phyloP scores from a whole-genome alignment of 2,329 filamentous ascomycete genomes.

The Leptodontidium sp. region DNA sequence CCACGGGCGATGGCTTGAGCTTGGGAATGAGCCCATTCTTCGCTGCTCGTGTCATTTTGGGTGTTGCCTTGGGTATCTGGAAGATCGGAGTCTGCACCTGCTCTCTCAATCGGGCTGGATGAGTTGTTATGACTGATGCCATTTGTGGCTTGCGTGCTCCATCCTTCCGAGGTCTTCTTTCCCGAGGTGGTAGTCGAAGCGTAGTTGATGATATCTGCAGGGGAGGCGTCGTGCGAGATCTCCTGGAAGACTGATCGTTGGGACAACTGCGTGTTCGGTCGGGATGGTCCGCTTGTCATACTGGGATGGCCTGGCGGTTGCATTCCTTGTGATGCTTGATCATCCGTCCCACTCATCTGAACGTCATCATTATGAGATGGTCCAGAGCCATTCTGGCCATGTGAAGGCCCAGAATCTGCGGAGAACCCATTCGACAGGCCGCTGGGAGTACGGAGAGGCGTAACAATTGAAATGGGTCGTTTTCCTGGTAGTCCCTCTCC shows the following conservation, averaged over 20 bases:
- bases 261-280: constrained; percentile 65
- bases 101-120: constrained; percentile 41
- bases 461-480: constrained; percentile 40
- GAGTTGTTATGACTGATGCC: constrained; percentile 54
- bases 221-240: constrained; percentile 64
- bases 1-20: constrained; percentile 58
- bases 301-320: constrained; percentile 55
- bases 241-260: constrained; percentile 65
- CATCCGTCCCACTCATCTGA: constrained; percentile 66
- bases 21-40: constrained; percentile 68
- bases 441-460: constrained; percentile 57
- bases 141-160: constrained; percentile 78
- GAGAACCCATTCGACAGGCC: constrained; percentile 67
- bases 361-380: constrained; percentile 59
- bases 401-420: constrained; percentile 50
- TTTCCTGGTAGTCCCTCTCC: constrained; percentile 69
- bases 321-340: constrained; percentile 55
- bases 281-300: constrained; percentile 54
- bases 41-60: constrained; percentile 54
- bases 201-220: constrained; percentile 75
- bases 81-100: constrained; percentile 48
- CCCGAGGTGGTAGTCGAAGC: constrained; percentile 85
- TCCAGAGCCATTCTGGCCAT: constrained; percentile 38
- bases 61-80: constrained; percentile 59
- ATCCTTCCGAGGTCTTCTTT: constrained; percentile 78